phyloP scores from a whole-genome alignment of 2,329 filamentous ascomycete genomes.

The Pseudogymnoascus sp. region DNA sequence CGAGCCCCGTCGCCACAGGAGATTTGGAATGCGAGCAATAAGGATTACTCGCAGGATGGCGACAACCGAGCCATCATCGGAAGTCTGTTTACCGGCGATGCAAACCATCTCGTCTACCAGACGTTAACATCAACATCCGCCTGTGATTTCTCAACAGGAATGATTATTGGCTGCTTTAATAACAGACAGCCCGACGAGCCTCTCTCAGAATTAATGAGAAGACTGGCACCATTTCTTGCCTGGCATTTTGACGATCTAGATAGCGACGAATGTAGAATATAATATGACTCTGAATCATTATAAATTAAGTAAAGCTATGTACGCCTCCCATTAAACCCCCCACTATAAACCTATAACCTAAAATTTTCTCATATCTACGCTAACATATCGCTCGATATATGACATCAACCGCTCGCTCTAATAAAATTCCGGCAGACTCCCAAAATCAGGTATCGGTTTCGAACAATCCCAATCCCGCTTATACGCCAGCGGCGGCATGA shows the following conservation, averaged over 20 bases:
- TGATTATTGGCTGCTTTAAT: background rate
- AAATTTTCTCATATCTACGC: background rate
- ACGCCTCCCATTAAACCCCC: background rate
- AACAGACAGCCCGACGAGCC: background rate
- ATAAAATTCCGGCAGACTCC: constrained; percentile 43
- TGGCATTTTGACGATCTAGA: background rate
- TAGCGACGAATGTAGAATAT: background rate
- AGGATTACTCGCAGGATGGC: background rate
- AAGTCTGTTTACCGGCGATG: background rate
- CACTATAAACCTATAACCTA: background rate
- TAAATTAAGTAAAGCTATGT: background rate
- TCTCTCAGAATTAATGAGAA: background rate
- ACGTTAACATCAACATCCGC: background rate
- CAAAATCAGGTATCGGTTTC: constrained; percentile 44
- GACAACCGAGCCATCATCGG: background rate
- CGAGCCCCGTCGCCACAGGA: background rate
- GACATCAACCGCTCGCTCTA: constrained; percentile 19
- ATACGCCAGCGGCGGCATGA: constrained; percentile 70
- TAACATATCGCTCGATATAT: background rate
- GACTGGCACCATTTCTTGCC: background rate
- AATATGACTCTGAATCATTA: background rate
- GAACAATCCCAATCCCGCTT: constrained; percentile 60
- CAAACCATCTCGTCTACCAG: background rate
- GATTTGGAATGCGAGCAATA: background rate
- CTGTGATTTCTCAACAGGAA: background rate